Base-by-base conservation (phyloP, 2,329 filamentous ascomycete genomes). In the Microcera coccophila region DNA sequence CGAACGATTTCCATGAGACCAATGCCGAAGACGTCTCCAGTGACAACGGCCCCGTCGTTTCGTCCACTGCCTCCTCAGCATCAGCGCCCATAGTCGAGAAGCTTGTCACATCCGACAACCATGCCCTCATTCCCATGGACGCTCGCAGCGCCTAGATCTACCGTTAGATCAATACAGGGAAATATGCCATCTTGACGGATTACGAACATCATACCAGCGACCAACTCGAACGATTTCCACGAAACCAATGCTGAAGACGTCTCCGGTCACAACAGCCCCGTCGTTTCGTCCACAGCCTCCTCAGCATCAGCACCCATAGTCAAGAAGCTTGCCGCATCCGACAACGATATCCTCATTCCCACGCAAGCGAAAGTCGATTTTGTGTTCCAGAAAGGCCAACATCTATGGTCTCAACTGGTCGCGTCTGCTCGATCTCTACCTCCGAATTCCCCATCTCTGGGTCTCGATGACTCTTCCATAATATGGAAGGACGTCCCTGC, bases 391-490 rank as follows among this genome's bases (percentile, higher is more conserved):
- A 17, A 43, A 35, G 44, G 44, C 20, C 28, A 19, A 10, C 9
- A 35, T n/a, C 18, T 28, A 5, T 47, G 40, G 44, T 34, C 26
- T 16, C 33, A 29, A 9, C 24, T 47, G 9, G 44, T 47, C 16
- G 28, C 12, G n/a, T 40, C 32, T 16, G 40, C 39, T 22, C 17
- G 21, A 14, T 36, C 44, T 28, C 31, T 47, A 4, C 39, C 44
- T 12, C 24, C 8, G 4, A 17, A 18, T 21, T 36, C 26, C 16
- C 16, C 40, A 17, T 28, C 33, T 9, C 11, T 28, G 22, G 44
- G 44, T 8, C 37, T 47, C 26, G 38, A 43, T 15, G 41, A 47
- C 36, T 41, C 44, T 36, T 43, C 44, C 10, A 40, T 47, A 12
- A n/a, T 40, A 7, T 37, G 43, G 12, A 43, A 40, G 28, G 40